Evolutionary conservation across 1,284 basidiomycete genomes (phyloP).

Genomic region (Cutaneotrichosporon cavernicola): DNA sequence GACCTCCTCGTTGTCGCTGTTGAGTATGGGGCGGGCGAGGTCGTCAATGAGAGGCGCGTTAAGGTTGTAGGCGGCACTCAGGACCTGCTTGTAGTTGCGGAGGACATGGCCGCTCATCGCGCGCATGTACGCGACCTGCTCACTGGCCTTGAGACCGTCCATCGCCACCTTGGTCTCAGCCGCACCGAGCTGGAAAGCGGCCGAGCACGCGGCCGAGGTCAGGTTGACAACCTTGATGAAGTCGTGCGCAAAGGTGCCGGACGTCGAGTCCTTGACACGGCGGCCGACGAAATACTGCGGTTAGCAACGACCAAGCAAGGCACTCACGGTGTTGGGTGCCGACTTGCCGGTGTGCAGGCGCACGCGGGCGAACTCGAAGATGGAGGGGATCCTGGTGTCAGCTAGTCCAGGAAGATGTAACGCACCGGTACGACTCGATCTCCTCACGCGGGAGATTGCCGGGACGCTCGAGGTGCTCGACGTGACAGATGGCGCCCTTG

Average conservation of each 20-base stretch:
- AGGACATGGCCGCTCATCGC: conserved; percentile 1
- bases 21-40: background rate
- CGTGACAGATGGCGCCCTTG: conserved; percentile 4
- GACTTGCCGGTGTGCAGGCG: conserved; percentile 7
- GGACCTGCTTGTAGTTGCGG: conserved; percentile 5
- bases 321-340: conserved; percentile 4
- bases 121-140: conserved; percentile 2
- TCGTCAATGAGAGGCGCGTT: conserved; percentile 1
- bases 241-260: background rate
- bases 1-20: background rate
- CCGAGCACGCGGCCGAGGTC: background rate
- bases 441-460: conserved; percentile 4
- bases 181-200: background rate
- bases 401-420: background rate
- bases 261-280: conserved; percentile 2
- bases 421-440: conserved; percentile 5
- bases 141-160: background rate
- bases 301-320: background rate
- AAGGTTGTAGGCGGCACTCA: background rate
- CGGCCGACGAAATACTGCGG: background rate
- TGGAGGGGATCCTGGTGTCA: background rate
- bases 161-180: conserved; percentile 4
- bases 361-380: conserved; percentile 1
- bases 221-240: conserved; percentile 8
- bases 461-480: conserved; percentile 1